Conservation (phyloP, 495 filamentous ascomycete genomes). For the Hypoxylon subgilvum region DNA sequence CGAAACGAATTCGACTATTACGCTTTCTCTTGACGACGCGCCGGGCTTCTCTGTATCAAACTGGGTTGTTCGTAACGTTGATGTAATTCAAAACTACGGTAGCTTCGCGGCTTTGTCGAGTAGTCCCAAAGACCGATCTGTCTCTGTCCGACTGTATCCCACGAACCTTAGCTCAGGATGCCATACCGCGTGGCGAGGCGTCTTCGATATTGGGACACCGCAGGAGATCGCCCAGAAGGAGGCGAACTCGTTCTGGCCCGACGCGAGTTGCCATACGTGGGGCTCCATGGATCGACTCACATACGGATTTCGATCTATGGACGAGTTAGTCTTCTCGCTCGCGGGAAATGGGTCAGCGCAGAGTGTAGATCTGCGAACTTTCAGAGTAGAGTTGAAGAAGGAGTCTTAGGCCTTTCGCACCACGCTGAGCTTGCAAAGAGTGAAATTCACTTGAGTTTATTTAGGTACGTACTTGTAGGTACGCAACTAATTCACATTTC, state of each 20-base stretch:
- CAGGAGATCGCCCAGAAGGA: conserved; percentile 37
- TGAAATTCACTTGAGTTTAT: too few species aligned
- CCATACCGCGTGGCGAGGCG: conserved; percentile 40
- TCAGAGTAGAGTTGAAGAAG: conserved; percentile 17
- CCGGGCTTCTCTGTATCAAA: conserved; percentile 49
- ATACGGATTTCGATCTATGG: conserved; percentile 41
- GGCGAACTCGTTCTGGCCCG: conserved; percentile 31
- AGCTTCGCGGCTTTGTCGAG: conserved; percentile 34
- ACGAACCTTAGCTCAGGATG: conserved; percentile 31
- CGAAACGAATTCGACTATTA: conserved; percentile 50
- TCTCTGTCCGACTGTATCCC: conserved; percentile 41
- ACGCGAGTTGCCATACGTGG: conserved; percentile 43
- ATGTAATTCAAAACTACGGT: conserved; percentile 47
- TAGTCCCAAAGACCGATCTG: conserved; percentile 12
- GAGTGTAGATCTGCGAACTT: conserved; percentile 21
- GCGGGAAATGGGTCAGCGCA: conserved; percentile 1
- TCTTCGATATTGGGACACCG: conserved; percentile 32
- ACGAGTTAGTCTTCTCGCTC: conserved; percentile 36
- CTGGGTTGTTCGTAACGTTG: conserved; percentile 51
- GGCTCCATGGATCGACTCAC: conserved; percentile 42
- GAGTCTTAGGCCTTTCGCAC: neutral
- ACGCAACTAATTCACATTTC: too few species aligned
- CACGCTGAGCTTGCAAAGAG: too few species aligned
- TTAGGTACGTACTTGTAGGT: too few species aligned
- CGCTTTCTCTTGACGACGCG: conserved; percentile 49